phyloP scores from a whole-genome alignment of 805 yeast genomes.

The Cyberlindnera nakhonratchasimensis region DNA sequence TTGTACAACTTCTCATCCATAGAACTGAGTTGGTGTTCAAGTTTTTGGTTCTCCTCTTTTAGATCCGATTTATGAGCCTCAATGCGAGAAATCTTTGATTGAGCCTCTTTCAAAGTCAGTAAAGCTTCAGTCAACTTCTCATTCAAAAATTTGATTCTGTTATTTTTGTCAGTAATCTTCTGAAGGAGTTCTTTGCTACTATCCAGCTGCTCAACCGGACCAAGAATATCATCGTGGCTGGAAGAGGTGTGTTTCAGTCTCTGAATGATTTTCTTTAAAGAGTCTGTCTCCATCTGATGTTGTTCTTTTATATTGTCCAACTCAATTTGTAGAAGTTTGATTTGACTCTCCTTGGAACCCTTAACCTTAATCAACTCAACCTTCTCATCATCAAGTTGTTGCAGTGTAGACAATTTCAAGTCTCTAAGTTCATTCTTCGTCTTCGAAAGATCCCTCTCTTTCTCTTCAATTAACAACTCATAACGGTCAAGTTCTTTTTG shows the following conservation, averaged over 20 bases:
- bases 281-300: slow-evolving; percentile 34
- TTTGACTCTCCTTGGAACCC: slow-evolving; percentile 36
- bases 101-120: slow-evolving; percentile 30
- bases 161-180: slow-evolving; percentile 26
- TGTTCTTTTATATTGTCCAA: slow-evolving; percentile 35
- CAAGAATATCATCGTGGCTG: slow-evolving; percentile 9
- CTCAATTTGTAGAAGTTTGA: slow-evolving; percentile 37
- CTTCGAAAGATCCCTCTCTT: slow-evolving; percentile 36
- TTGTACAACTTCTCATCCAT: slow-evolving; percentile 33
- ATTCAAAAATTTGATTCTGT: slow-evolving; percentile 24
- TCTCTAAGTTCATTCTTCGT: slow-evolving; percentile 35
- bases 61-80: slow-evolving; percentile 33
- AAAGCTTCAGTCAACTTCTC: slow-evolving; percentile 25
- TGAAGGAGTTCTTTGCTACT: slow-evolving; percentile 26
- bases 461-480: slow-evolving; percentile 28
- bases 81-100: slow-evolving; percentile 27
- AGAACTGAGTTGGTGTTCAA: slow-evolving; percentile 31
- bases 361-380: slow-evolving; percentile 35
- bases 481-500: slow-evolving; percentile 25
- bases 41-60: slow-evolving; percentile 30
- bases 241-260: slow-evolving; percentile 10
- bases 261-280: slow-evolving; percentile 29
- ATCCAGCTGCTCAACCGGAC: slow-evolving; percentile 2
- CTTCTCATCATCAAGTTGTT: slow-evolving; percentile 36
- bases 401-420: slow-evolving; percentile 28